Conservation (phyloP, 164 flowering plant species). For the Piper betle region DNA sequence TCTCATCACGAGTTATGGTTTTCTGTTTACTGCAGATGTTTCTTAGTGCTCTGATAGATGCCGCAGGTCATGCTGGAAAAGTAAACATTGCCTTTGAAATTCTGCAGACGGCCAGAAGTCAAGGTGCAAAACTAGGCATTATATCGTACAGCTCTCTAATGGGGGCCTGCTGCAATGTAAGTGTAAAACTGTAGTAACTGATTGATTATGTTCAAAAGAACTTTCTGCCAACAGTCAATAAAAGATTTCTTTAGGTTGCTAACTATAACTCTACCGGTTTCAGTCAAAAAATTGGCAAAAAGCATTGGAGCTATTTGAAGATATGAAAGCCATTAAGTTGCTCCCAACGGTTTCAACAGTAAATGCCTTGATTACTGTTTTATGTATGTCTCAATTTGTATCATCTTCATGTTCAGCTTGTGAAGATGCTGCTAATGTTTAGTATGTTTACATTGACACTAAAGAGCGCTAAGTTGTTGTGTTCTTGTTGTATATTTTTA, state of each 20-base stretch:
- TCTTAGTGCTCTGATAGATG: constrained; percentile 82
- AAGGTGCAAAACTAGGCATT: constrained; percentile 50
- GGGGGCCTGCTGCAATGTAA: constrained; percentile 97
- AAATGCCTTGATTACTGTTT: constrained; percentile 83
- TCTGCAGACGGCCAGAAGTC: constrained; percentile 38
- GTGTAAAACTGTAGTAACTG: constrained; percentile 6
- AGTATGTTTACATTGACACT: no score
- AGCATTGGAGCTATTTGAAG: constrained; percentile 68
- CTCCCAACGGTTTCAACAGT: constrained; percentile 64
- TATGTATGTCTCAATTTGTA: constrained; percentile 48
- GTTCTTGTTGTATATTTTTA: no score
- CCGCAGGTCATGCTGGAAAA: constrained; percentile 89
- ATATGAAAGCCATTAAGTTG: constrained; percentile 48
- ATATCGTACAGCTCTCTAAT: constrained; percentile 79
- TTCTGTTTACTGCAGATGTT: constrained; percentile 50
- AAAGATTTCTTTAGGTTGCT: not conserved
- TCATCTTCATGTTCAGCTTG: not conserved
- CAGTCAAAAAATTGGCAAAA: constrained; percentile 84
- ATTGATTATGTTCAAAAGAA: not conserved
- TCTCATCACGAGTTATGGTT: not conserved
- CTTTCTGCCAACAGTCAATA: not conserved
- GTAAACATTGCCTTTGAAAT: constrained; percentile 70
- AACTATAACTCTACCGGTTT: not conserved
- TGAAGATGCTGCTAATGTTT: no score
- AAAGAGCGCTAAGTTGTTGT: no score